A percentile compares a stretch with the other conserved stretches of the same genome.
Evolutionary conservation across 2,329 filamentous ascomycete genomes (phyloP).

Genomic region (Mycogone perniciosa): DNA sequence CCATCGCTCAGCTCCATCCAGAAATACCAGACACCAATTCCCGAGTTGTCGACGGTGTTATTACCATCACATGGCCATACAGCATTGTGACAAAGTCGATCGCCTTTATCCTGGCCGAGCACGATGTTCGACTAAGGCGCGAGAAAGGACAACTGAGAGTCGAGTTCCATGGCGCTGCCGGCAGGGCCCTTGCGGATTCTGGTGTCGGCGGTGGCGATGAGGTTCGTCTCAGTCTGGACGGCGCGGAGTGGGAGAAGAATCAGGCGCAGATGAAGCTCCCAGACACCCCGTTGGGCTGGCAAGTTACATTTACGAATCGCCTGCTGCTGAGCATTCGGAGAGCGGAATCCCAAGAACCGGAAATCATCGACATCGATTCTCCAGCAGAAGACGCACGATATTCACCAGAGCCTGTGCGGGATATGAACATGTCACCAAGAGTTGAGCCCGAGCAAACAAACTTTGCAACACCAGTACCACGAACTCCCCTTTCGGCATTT

Average conservation of each 20-base stretch:
- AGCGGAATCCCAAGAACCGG: constrained; percentile 41
- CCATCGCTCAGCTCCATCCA: constrained; percentile 52
- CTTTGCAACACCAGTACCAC: constrained; percentile 6
- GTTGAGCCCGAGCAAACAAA: neutral
- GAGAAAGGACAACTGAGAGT: constrained; percentile 75
- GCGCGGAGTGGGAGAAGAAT: constrained; percentile 58
- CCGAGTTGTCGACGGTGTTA: constrained; percentile 57
- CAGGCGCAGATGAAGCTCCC: constrained; percentile 41
- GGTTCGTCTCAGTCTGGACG: constrained; percentile 61
- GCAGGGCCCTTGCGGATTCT: constrained; percentile 59
- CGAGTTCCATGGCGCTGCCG: constrained; percentile 64
- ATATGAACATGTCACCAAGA: neutral
- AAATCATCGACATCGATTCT: constrained; percentile 46
- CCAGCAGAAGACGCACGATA: constrained; percentile 17
- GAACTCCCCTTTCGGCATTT: constrained; percentile 9
- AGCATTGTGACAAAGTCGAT: constrained; percentile 68
- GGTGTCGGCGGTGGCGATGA: constrained; percentile 74
- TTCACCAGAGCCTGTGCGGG: neutral
- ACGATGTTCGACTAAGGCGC: constrained; percentile 73
- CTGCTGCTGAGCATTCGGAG: constrained; percentile 38
- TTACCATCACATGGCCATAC: constrained; percentile 89
- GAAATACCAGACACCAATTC: constrained; percentile 35
- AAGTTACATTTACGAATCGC: constrained; percentile 48
- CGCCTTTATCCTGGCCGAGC: constrained; percentile 76
- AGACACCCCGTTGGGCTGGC: constrained; percentile 50